These are phyloP conservation scores for Colletotrichum tabaci DNA, from an alignment of 2,329 filamentous ascomycete genomes.

Conservation along the genomic window DNA sequence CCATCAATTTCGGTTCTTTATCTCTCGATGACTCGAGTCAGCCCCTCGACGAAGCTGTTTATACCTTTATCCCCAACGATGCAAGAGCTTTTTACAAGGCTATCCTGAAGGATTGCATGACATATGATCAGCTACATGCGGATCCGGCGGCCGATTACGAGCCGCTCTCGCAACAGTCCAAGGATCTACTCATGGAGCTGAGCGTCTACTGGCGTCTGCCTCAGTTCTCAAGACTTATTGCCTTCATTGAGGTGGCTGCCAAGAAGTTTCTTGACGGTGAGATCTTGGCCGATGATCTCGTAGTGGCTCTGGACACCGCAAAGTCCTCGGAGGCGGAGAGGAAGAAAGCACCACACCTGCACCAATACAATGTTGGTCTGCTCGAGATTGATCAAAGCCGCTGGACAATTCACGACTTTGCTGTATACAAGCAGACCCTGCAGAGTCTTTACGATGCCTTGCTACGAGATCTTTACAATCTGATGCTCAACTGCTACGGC, in stretches of 20 bases:
- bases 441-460: slow-evolving; percentile 84
- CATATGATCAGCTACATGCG: slow-evolving; percentile 72
- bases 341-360: slow-evolving; percentile 73
- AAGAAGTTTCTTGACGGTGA: slow-evolving; percentile 90
- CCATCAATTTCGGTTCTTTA: slow-evolving; percentile 77
- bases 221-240: slow-evolving; percentile 82
- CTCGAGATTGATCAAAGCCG: slow-evolving; percentile 70
- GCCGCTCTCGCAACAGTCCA: slow-evolving; percentile 82
- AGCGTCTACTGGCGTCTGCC: slow-evolving; percentile 92
- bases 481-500: slow-evolving; percentile 91
- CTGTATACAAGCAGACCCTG: slow-evolving; percentile 82
- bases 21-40: slow-evolving; percentile 71
- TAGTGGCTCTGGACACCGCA: slow-evolving; percentile 85
- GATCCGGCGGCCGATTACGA: slow-evolving; percentile 64
- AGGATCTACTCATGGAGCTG: slow-evolving; percentile 87
- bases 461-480: slow-evolving; percentile 87
- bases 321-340: slow-evolving; percentile 79
- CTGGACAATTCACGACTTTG: slow-evolving; percentile 80
- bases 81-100: slow-evolving; percentile 87
- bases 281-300: slow-evolving; percentile 84
- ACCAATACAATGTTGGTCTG: slow-evolving; percentile 65
- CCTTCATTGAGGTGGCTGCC: slow-evolving; percentile 87
- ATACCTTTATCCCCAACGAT: slow-evolving; percentile 91
- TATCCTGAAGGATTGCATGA: slow-evolving; percentile 83
- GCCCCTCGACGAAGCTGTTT: slow-evolving; percentile 75